These are phyloP conservation scores for Colletotrichum euphorbiae DNA, from an alignment of 2,329 filamentous ascomycete genomes.

Conservation along the genomic window DNA sequence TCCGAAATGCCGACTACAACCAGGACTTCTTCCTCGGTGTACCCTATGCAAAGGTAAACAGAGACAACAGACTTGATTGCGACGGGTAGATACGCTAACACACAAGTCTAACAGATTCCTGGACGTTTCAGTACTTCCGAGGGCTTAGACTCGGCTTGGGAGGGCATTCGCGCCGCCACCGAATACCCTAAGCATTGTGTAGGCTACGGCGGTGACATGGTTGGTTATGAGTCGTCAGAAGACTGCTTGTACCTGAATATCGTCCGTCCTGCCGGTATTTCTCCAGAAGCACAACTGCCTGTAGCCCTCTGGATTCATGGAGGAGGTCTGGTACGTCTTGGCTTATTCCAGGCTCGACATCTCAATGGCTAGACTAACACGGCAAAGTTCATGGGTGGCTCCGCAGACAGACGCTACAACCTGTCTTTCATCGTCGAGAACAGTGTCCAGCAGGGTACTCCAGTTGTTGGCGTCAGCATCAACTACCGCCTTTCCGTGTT, in stretches of 20 bases:
- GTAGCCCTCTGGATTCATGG: slow-evolving; percentile 71
- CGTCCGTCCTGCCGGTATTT: slow-evolving; percentile 63
- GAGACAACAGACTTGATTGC: neutral
- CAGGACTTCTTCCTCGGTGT: slow-evolving; percentile 63
- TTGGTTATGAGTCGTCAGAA: slow-evolving; percentile 51
- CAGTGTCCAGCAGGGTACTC: slow-evolving; percentile 57
- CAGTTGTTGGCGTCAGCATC: slow-evolving; percentile 60
- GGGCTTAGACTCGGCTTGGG: slow-evolving; percentile 59
- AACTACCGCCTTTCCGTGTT: slow-evolving; percentile 62
- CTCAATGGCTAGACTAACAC: slow-evolving; percentile 5
- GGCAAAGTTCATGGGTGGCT: slow-evolving; percentile 44
- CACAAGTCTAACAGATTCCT: slow-evolving; percentile 48
- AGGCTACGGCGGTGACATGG: slow-evolving; percentile 57
- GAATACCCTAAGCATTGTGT: slow-evolving; percentile 60
- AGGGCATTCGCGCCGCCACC: slow-evolving; percentile 54
- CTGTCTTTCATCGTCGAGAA: slow-evolving; percentile 68
- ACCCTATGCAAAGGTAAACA: slow-evolving; percentile 56
- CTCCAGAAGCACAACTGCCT: slow-evolving; percentile 57
- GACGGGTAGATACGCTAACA: slow-evolving; percentile 38
- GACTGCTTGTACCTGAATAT: slow-evolving; percentile 74
- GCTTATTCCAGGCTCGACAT: neutral
- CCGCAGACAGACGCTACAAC: slow-evolving; percentile 66
- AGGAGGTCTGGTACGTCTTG: slow-evolving; percentile 43
- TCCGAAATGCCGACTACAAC: slow-evolving; percentile 50
- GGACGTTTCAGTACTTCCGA: slow-evolving; percentile 62